These are phyloP conservation scores for Wickerhamomyces xylosicus DNA, from an alignment of 805 yeast genomes.

Conservation along the genomic window DNA sequence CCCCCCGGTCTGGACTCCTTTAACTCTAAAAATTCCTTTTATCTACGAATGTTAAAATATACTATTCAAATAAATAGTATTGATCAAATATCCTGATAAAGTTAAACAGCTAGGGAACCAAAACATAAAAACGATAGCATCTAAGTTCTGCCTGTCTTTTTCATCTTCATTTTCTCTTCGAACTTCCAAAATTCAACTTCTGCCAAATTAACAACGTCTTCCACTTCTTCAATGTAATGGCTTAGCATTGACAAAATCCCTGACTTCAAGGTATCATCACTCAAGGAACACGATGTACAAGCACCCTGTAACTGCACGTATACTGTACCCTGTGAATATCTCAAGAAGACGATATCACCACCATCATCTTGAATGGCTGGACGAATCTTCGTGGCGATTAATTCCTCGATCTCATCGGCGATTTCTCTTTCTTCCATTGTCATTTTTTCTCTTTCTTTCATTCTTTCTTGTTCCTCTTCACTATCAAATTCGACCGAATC, in stretches of 20 bases:
- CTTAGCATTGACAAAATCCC: conserved; percentile 97
- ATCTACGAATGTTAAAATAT: neutral
- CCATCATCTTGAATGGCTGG: conserved; percentile 99
- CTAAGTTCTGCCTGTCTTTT: conserved; percentile 11
- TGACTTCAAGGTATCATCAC: conserved; percentile 84
- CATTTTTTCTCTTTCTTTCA: conserved; percentile 4
- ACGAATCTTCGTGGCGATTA: conserved; percentile 87
- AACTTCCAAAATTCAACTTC: conserved; percentile 21
- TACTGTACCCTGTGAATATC: conserved; percentile 81
- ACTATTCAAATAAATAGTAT: neutral
- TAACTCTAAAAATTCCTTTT: neutral
- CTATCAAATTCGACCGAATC: conserved; percentile 7
- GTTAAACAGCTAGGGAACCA: neutral
- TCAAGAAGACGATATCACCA: conserved; percentile 87
- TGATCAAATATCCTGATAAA: no score
- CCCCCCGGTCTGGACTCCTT: no score
- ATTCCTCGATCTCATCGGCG: conserved; percentile 81
- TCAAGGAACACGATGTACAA: conserved; percentile 85
- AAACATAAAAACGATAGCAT: no score
- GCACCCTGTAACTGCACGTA: conserved; percentile 89
- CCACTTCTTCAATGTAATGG: conserved; percentile 94
- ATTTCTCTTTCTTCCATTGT: conserved; percentile 69
- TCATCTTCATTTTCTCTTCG: conserved; percentile 15
- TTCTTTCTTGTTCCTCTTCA: conserved; percentile 1
- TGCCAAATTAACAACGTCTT: conserved; percentile 45